Conservation (phyloP, 2,329 filamentous ascomycete genomes). For the Lasiodiplodia sp. region DNA sequence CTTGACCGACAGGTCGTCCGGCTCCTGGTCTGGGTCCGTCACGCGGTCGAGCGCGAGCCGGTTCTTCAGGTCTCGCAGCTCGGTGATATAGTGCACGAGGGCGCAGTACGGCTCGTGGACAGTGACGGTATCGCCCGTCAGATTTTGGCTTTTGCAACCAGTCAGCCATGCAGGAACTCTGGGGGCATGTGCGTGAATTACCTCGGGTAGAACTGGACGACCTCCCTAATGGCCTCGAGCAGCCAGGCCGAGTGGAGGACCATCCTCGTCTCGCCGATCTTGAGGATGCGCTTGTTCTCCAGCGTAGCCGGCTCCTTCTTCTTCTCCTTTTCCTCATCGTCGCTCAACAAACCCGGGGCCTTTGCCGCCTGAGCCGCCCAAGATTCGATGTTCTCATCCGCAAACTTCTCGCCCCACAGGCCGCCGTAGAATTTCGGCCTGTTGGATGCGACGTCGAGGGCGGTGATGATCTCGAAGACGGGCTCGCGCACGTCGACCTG, state of each 20-base stretch:
- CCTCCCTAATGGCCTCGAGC: conserved; percentile 25
- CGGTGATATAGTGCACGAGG: conserved; percentile 20
- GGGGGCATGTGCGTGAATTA: neutral
- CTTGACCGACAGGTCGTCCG: conserved; percentile 15
- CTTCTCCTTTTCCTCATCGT: neutral
- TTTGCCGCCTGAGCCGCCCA: neutral
- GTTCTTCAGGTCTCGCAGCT: conserved; percentile 18
- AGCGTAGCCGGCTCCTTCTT: conserved; percentile 20
- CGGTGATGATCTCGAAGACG: conserved; percentile 25
- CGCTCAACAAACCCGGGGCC: neutral
- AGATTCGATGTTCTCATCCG: neutral
- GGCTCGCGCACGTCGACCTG: neutral
- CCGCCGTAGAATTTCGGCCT: conserved; percentile 20
- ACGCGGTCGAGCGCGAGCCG: conserved; percentile 11
- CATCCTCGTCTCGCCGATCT: conserved; percentile 17
- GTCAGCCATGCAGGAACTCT: neutral
- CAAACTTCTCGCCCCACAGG: neutral
- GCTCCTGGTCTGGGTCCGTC: conserved; percentile 6
- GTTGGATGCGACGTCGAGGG: conserved; percentile 11
- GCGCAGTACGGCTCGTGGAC: conserved; percentile 23
- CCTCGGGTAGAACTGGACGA: conserved; percentile 26
- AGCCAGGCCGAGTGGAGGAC: conserved; percentile 19
- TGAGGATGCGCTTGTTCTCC: conserved; percentile 22
- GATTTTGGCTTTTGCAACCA: conserved; percentile 14
- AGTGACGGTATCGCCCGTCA: conserved; percentile 20